Percentiles rank a stretch among this genome's conserved stretches.
Evolutionary conservation across 2,329 filamentous ascomycete genomes (phyloP).

Genomic region (Aspergillus brasiliensis): DNA sequence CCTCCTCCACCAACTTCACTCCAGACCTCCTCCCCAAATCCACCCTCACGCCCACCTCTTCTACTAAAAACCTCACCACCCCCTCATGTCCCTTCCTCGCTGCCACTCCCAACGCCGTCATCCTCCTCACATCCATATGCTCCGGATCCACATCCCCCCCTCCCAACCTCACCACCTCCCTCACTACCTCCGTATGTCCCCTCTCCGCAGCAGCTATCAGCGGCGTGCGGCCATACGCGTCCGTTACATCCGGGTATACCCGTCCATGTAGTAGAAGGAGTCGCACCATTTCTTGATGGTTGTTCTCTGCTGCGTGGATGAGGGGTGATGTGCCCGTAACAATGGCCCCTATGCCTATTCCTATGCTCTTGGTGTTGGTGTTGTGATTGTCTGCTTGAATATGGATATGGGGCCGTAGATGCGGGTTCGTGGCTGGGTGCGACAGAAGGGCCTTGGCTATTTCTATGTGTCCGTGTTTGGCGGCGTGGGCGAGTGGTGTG

Average conservation of each 20-base stretch:
- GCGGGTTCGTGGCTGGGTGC: background rate
- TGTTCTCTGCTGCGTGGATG: background rate
- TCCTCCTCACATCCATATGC: no score
- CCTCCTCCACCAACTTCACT: background rate
- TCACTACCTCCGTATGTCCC: no score
- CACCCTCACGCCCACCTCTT: background rate
- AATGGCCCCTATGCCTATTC: background rate
- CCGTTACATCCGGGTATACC: background rate
- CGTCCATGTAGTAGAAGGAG: background rate
- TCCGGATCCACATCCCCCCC: no score
- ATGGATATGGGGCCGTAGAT: background rate
- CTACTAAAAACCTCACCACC: background rate
- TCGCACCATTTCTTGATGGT: background rate
- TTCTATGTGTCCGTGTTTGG: background rate
- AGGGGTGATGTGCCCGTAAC: no score
- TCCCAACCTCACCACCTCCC: no score
- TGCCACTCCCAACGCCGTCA: no score
- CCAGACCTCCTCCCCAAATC: background rate
- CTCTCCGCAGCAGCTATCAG: background rate
- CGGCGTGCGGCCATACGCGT: background rate
- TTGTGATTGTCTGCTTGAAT: no score
- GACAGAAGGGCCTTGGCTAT: background rate
- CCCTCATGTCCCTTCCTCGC: background rate
- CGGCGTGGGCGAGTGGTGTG: background rate
- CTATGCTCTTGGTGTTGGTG: no score